Base-by-base conservation (phyloP, 495 filamentous ascomycete species). In the Melanomma pulvis-pyrius region DNA sequence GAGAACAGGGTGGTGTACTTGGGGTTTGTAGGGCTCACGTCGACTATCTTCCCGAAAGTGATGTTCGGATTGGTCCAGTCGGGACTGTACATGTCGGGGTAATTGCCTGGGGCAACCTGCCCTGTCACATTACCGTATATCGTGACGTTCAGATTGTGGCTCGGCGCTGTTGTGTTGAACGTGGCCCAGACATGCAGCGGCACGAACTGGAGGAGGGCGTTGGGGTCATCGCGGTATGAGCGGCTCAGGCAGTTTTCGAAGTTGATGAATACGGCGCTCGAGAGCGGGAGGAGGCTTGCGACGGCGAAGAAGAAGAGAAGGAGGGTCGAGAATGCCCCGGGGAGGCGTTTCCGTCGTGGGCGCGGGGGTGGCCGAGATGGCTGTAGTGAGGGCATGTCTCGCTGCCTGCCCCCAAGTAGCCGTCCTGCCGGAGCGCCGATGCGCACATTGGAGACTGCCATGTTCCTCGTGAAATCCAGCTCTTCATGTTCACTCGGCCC, bases 61-160 rank as follows among this genome's bases (percentile, higher is more conserved):
- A 80, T 75, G 46, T 82, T 86, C 0, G 79, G 69, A 72, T 91
- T 80, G 0, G 50, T 71, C 80, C 88, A 86, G 50, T 76, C 72
- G 4, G 80, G 73, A 67, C 83, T 77, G 49, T 83, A 74, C 46
- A 77, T 73, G 4, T 79, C 59, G 46, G 90, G 90, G 61, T 77
- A 78, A 2, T 54, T 22, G 11, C 71, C 75, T 17, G 86, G 80
- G 17, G 74, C 63, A 4, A 75, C 54, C 22, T 80, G 71, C 22
- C 94, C 94, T 26, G 87, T 88, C 22, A 98, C 92, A 76, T 97
- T 97, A 24, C 93, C 93, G 78, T 91, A 97, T 22, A 96, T 86
- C 1, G 87, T 96, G 28, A 97, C 78, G 61, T 85, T 85, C 29
- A 98, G 79, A 39, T 86, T 86, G 72, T 92, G 85, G 53, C 82